phyloP scores from a whole-genome alignment of 2,329 filamentous ascomycete species.

The Calonectria henricotiae region DNA sequence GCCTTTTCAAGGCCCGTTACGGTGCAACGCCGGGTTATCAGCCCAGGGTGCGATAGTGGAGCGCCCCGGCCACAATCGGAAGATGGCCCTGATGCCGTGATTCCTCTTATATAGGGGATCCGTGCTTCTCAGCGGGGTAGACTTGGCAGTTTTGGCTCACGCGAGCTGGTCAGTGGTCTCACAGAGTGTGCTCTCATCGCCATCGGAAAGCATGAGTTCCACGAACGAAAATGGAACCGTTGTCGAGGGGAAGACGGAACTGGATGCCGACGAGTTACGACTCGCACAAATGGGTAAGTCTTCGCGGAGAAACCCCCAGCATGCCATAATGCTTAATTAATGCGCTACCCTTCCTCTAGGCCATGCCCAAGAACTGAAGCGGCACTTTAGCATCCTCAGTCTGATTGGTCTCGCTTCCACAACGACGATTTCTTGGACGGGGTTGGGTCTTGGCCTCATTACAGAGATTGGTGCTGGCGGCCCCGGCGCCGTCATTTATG shows the following conservation, averaged over 20 bases:
- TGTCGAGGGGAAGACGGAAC: conserved; percentile 23
- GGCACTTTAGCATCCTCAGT: conserved; percentile 65
- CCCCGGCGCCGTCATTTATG: conserved; percentile 67
- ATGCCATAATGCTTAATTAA: background rate
- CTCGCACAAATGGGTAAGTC: conserved; percentile 64
- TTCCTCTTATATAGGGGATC: conserved; percentile 23
- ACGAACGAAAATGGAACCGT: conserved; percentile 24
- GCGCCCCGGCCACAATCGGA: conserved; percentile 7
- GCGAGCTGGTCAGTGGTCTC: conserved; percentile 19
- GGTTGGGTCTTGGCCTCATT: conserved; percentile 63
- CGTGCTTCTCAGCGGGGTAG: conserved; percentile 30
- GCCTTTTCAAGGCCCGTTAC: background rate
- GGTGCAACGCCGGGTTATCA: conserved; percentile 4
- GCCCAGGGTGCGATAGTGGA: conserved; percentile 19
- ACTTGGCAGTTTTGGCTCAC: conserved; percentile 11
- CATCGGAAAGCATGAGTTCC: conserved; percentile 19
- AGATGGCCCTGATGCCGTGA: conserved; percentile 12
- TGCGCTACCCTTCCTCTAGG: conserved; percentile 50
- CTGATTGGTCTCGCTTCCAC: conserved; percentile 67
- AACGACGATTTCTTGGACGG: conserved; percentile 68
- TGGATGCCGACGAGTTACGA: conserved; percentile 60
- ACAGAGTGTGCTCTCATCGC: conserved; percentile 11
- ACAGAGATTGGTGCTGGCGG: conserved; percentile 67
- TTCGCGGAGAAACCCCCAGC: background rate
- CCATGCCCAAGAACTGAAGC: conserved; percentile 66